Conservation (phyloP, 2,329 filamentous ascomycete genomes). For the Zasmidium citrigriseum region DNA sequence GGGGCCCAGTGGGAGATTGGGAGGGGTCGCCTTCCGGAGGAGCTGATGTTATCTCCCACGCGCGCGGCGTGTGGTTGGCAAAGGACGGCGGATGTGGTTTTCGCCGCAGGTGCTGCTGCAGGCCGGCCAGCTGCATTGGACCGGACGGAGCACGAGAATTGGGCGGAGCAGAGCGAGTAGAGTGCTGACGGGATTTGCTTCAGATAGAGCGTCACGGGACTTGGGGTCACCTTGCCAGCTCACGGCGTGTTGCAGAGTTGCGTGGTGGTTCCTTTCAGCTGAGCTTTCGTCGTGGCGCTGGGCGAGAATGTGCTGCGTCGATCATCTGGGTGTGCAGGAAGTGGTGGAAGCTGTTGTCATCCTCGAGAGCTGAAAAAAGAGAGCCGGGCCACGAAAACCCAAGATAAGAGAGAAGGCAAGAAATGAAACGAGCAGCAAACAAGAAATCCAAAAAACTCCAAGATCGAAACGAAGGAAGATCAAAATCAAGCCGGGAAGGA, state of each 20-base stretch:
- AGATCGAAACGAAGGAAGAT: not conserved
- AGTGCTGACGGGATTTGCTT: too few species aligned
- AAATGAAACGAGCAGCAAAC: not conserved
- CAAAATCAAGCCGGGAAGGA: not conserved
- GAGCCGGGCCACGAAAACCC: not conserved
- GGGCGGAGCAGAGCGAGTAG: too few species aligned
- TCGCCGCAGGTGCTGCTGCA: slow-evolving; percentile 29
- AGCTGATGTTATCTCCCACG: slow-evolving; percentile 30
- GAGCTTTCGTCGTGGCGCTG: slow-evolving; percentile 18
- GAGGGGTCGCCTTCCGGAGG: too few species aligned
- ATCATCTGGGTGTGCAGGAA: slow-evolving; percentile 16
- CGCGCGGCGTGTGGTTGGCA: slow-evolving; percentile 37
- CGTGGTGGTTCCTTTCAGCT: not conserved
- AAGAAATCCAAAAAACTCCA: not conserved
- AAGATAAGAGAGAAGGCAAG: slow-evolving; percentile 1
- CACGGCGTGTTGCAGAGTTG: slow-evolving; percentile 8
- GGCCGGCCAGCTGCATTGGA: slow-evolving; percentile 37
- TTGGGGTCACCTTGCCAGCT: slow-evolving; percentile 15
- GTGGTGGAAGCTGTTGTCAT: slow-evolving; percentile 2
- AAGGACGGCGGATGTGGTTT: slow-evolving; percentile 28
- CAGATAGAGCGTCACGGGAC: slow-evolving; percentile 20
- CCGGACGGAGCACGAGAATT: slow-evolving; percentile 31
- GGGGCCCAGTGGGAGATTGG: slow-evolving; percentile 22
- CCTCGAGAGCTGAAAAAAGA: not conserved
- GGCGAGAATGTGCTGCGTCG: slow-evolving; percentile 21